Evolutionary conservation across 768 basidiomycete species (phyloP).

Genomic region (Cystofilobasidium capitatum): DNA sequence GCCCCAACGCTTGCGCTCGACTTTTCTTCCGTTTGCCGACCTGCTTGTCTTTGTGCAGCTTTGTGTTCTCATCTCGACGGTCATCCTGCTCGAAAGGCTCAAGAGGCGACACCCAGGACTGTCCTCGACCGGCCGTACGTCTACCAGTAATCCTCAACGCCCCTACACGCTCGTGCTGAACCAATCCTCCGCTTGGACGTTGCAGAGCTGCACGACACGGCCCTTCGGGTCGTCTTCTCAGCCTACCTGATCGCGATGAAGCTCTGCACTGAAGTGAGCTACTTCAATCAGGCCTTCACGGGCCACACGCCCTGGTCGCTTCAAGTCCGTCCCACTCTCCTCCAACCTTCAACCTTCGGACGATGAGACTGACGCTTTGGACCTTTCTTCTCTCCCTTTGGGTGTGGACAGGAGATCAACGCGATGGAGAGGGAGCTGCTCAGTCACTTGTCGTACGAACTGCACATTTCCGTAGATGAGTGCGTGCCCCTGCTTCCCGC

Average conservation of each 20-base stretch:
- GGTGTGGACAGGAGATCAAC: constrained; percentile 8
- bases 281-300: background rate
- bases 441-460: background rate
- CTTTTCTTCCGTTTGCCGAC: too few species aligned
- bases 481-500: too few species aligned
- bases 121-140: constrained; percentile 1
- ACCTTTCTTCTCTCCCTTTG: too few species aligned
- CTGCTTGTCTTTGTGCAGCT: too few species aligned
- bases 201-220: background rate
- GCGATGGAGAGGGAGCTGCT: constrained; percentile 10
- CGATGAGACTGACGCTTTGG: too few species aligned
- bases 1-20: too few species aligned
- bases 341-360: too few species aligned
- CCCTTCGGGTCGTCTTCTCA: constrained; percentile 1
- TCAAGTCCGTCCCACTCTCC: too few species aligned
- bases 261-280: background rate
- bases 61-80: background rate
- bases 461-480: background rate
- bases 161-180: background rate
- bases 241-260: constrained; percentile 2
- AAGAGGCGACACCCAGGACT: background rate
- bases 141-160: background rate
- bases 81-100: background rate
- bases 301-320: background rate
- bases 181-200: background rate